Percentiles rank a stretch among this genome's conserved stretches.
Conservation (phyloP, 83 land plant species). For the Diphasiastrum complanatum region DNA sequence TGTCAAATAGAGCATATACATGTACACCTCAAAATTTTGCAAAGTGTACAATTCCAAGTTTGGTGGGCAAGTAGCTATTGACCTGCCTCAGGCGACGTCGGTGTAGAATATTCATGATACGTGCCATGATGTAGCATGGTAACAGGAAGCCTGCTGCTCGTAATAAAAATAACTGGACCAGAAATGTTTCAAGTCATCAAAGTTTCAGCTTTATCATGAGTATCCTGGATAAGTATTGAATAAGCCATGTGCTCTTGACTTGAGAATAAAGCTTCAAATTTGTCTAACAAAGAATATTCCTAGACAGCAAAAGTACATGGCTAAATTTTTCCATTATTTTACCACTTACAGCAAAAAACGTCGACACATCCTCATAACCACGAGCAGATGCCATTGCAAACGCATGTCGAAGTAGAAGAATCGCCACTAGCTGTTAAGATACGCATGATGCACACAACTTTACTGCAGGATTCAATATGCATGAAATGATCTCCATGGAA, state of each 20-base stretch:
- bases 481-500: no score
- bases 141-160: conserved; percentile 1
- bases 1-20: no score
- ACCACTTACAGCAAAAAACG: conserved; percentile 1
- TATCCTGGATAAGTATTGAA: no score
- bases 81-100: not conserved
- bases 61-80: no score
- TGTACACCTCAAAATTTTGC: no score
- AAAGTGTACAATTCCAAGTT: no score
- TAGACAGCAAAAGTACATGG: not conserved
- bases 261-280: no score
- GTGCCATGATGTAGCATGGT: conserved; percentile 8
- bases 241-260: no score
- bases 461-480: no score
- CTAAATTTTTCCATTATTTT: not conserved
- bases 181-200: not conserved
- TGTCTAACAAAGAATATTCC: no score
- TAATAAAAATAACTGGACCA: not conserved
- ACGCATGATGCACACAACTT: no score
- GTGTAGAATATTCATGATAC: conserved; percentile 4
- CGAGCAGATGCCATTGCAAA: not conserved
- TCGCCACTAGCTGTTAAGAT: conserved; percentile 5
- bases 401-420: not conserved
- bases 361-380: not conserved
- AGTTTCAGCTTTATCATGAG: no score